phyloP scores from a whole-genome alignment of 139 green algal species.

The Gonium pectorale region DNA sequence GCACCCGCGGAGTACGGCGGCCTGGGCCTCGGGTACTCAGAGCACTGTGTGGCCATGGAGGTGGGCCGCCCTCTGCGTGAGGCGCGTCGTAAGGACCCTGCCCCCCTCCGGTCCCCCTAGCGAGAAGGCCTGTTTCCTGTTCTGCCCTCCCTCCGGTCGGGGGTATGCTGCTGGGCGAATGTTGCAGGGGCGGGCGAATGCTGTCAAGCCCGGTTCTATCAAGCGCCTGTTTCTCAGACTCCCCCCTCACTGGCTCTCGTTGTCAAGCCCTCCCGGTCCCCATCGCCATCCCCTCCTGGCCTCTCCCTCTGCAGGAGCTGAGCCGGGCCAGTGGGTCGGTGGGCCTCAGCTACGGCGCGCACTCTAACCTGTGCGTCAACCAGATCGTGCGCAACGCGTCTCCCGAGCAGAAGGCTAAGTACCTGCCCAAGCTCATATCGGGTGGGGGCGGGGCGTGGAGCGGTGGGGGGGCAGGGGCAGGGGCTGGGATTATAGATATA shows the following conservation, averaged over 20 bases:
- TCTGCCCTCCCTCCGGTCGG: no score
- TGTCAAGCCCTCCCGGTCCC: no score
- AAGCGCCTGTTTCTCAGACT: no score
- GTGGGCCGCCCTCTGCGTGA: slow-evolving; percentile 37
- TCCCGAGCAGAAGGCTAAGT: slow-evolving; percentile 77
- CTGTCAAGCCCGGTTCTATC: no score
- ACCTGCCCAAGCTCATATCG: slow-evolving; percentile 83
- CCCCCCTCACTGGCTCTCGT: no score
- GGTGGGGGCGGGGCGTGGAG: no score
- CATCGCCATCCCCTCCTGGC: not conserved
- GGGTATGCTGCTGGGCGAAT: no score
- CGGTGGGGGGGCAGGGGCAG: no score
- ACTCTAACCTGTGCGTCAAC: slow-evolving; percentile 96
- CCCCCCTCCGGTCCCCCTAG: no score
- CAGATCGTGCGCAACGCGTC: slow-evolving; percentile 90
- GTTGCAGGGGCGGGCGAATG: not conserved
- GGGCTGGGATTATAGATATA: no score
- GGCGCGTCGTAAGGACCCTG: no score
- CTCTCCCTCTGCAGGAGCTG: slow-evolving; percentile 73
- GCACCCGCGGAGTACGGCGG: slow-evolving; percentile 87
- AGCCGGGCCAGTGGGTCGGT: slow-evolving; percentile 86
- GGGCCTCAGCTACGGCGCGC: slow-evolving; percentile 90
- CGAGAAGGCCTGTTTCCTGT: no score
- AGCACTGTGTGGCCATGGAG: slow-evolving; percentile 95
- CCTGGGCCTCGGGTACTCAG: slow-evolving; percentile 85